Percentiles rank a stretch among this genome's conserved stretches.
These are phyloP conservation scores for Talaromyces wortmannii DNA, from an alignment of 495 filamentous ascomycete genomes.

Conservation along the genomic window DNA sequence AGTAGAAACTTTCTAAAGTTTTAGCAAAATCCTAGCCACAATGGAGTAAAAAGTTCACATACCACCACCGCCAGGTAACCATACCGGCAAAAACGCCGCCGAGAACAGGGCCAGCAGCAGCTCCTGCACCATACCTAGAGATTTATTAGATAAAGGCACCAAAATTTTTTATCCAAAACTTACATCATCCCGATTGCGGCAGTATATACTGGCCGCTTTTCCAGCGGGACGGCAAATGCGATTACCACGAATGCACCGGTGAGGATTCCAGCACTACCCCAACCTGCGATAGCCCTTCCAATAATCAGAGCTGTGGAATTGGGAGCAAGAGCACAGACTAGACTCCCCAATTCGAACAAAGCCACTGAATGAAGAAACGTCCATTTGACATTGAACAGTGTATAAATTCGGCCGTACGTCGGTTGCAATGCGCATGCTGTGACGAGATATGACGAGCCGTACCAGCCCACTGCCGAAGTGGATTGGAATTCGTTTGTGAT, in stretches of 20 bases:
- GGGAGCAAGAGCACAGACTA: slow-evolving; percentile 61
- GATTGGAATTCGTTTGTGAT: slow-evolving; percentile 41
- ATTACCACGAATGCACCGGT: slow-evolving; percentile 11
- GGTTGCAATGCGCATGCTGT: slow-evolving; percentile 33
- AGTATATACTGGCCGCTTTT: slow-evolving; percentile 3
- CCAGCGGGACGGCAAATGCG: background rate
- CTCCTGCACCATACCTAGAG: slow-evolving; percentile 11
- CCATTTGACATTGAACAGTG: slow-evolving; percentile 16
- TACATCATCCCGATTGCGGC: slow-evolving; percentile 4
- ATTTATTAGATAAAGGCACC: background rate
- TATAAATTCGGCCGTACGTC: slow-evolving; percentile 23
- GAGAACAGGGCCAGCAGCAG: slow-evolving; percentile 32
- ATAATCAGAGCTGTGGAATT: slow-evolving; percentile 58
- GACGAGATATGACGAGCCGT: slow-evolving; percentile 44
- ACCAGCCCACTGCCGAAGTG: slow-evolving; percentile 41
- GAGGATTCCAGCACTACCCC: slow-evolving; percentile 45
- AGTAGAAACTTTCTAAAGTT: background rate
- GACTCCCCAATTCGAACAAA: slow-evolving; percentile 63
- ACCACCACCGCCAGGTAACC: slow-evolving; percentile 43
- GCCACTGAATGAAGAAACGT: slow-evolving; percentile 4
- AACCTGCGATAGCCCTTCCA: slow-evolving; percentile 63
- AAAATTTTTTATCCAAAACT: background rate
- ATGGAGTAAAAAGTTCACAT: background rate
- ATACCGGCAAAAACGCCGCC: slow-evolving; percentile 41
- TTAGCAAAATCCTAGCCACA: slow-evolving; percentile 42